These are phyloP conservation scores for Pestalotiopsis sp. DNA, from an alignment of 2,329 filamentous ascomycete genomes.

Conservation along the genomic window DNA sequence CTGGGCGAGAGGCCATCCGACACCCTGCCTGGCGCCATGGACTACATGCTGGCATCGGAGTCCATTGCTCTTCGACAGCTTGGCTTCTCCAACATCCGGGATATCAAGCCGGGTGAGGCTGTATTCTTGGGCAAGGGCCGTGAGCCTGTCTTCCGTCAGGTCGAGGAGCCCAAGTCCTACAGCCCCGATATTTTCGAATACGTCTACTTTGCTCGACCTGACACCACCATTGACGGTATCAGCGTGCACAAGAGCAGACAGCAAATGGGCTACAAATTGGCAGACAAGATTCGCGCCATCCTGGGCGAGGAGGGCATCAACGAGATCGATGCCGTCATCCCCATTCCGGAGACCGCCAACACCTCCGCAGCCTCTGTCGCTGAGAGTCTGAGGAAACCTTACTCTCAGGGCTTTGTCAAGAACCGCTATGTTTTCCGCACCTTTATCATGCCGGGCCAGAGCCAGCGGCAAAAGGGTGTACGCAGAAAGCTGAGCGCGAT, in stretches of 20 bases:
- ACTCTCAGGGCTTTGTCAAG: slow-evolving; percentile 58
- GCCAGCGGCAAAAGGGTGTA: slow-evolving; percentile 80
- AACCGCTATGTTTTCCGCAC: slow-evolving; percentile 55
- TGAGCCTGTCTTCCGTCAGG: slow-evolving; percentile 70
- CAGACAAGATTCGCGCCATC: slow-evolving; percentile 65
- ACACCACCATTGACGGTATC: slow-evolving; percentile 14
- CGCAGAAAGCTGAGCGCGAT: slow-evolving; percentile 89
- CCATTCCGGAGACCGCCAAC: slow-evolving; percentile 76
- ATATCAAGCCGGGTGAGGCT: slow-evolving; percentile 74
- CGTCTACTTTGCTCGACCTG: slow-evolving; percentile 78
- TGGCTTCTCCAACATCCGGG: slow-evolving; percentile 68
- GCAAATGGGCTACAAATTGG: slow-evolving; percentile 76
- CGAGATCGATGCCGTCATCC: slow-evolving; percentile 65
- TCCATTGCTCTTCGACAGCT: slow-evolving; percentile 74
- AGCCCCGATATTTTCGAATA: slow-evolving; percentile 81
- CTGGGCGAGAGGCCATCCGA: slow-evolving; percentile 51
- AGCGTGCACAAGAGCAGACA: slow-evolving; percentile 69
- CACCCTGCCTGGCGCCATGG: slow-evolving; percentile 55
- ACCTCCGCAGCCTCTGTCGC: slow-evolving; percentile 73
- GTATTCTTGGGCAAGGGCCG: slow-evolving; percentile 76
- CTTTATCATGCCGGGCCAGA: slow-evolving; percentile 76
- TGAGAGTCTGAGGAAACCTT: slow-evolving; percentile 70
- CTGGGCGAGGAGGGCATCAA: slow-evolving; percentile 66
- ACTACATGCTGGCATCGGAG: slow-evolving; percentile 83
- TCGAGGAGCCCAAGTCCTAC: slow-evolving; percentile 65